Evolutionary conservation across 139 green algal species (phyloP), one percentile per base, ranked within the genome.

Genomic region (Closterium sp.): DNA sequence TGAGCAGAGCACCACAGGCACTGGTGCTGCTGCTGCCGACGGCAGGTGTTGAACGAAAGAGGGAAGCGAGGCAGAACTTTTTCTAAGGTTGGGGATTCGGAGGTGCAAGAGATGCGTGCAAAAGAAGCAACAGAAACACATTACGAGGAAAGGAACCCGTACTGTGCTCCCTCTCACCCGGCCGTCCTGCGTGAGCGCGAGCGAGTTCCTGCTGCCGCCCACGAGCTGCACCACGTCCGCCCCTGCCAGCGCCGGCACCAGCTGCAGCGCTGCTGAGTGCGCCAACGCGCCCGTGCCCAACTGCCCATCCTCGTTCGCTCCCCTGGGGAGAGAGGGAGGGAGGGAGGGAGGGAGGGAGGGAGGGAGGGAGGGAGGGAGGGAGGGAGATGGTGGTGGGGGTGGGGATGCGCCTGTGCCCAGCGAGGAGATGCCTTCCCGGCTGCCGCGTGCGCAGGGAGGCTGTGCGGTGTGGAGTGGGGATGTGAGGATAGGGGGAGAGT

Each of bases 231-330:
- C 85, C n/a, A 94, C 89, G 11, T 91, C 13, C 29, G 93, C n/a
- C 24, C 32, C 89, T 28, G 42, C 89, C 42, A 94, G 38, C 22
- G 62, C 70, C 21, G 50, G 31, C 27, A 94, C 86, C 50, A 50
- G 88, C 32, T 34, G n/a, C 50, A 79, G 89, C 28, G n/a, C 21
- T 42, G 34, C 22, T 34, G 89, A 62, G 29, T 94, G 89, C 4
- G 29, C 5, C 27, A 62, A 13, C 11, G 30, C 42, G 31, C 91
- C 91, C 88, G 93, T 31, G 28, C 91, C 91, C 29, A 94, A 38
- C 91, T 94, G 91, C 29, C 91, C 91, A 31, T 94, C 91, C 89
- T 94, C 91, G 30, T 90, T 90, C 6, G 91, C 88, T 24, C 91
- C 91, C 91, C 91, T 94, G 88, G 19, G 92, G 28, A 21, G 31